Evolutionary conservation across 2,329 filamentous ascomycete genomes (phyloP).

Genomic region (Aspergillus arachidicola): DNA sequence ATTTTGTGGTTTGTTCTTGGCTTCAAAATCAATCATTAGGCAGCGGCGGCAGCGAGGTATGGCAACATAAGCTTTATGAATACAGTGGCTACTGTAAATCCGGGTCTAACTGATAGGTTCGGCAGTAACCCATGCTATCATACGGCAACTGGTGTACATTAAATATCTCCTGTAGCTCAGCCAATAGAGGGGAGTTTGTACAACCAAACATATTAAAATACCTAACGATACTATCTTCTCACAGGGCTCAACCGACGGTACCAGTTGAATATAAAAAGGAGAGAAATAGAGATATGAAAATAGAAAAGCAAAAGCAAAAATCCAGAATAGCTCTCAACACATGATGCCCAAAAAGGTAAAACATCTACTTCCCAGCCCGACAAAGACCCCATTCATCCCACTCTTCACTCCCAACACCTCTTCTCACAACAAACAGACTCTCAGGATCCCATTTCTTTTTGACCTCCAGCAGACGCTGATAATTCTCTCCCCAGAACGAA

Average conservation of each 20-base stretch:
- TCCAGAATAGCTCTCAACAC: neutral
- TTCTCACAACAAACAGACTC: constrained; percentile 11
- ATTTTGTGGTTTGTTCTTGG: no score
- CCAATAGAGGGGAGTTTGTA: neutral
- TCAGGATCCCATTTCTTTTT: constrained; percentile 20
- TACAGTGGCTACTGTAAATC: neutral
- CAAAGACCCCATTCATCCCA: constrained; percentile 17
- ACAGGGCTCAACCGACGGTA: neutral
- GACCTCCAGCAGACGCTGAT: constrained; percentile 17
- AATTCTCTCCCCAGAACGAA: constrained; percentile 27
- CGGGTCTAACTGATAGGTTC: neutral
- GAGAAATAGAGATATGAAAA: no score
- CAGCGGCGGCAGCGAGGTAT: neutral
- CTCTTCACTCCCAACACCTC: constrained; percentile 16
- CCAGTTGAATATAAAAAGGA: neutral
- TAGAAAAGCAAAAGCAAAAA: no score
- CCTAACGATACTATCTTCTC: neutral
- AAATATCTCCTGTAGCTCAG: neutral
- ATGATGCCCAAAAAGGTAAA: no score
- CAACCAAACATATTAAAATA: neutral
- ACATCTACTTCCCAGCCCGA: neutral
- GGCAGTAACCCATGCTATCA: neutral
- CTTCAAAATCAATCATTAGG: neutral
- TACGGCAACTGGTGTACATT: neutral
- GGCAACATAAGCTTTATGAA: neutral